These are phyloP conservation scores for Rubia balearica DNA, from an alignment of 305 asterid genomes.

Conservation along the genomic window DNA sequence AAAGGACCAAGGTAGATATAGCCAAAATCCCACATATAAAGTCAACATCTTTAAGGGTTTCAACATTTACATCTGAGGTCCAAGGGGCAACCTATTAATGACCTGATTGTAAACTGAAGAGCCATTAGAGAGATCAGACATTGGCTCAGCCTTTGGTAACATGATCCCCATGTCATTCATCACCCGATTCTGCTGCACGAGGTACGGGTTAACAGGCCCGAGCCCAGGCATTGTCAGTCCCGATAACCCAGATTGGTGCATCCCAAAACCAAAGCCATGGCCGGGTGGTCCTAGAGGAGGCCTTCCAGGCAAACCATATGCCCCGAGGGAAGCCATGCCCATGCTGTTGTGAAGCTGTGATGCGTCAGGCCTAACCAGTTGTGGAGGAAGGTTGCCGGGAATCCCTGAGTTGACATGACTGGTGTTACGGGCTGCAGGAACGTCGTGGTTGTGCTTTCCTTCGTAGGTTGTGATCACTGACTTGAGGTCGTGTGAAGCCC, in stretches of 20 bases:
- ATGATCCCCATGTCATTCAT: constrained; percentile 33
- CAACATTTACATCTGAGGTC: constrained; percentile 55
- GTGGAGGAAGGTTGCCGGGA: constrained; percentile 22
- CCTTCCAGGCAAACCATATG: constrained; percentile 37
- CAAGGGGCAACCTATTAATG: constrained; percentile 61
- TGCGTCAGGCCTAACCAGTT: constrained; percentile 45
- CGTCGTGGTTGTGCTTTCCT: constrained; percentile 93
- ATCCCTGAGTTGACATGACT: constrained; percentile 37
- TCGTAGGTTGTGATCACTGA: constrained; percentile 86
- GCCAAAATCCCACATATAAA: constrained; percentile 5
- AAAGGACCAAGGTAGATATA: not conserved
- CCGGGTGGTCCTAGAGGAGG: constrained; percentile 39
- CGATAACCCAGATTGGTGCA: constrained; percentile 41
- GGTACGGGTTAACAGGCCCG: constrained; percentile 33
- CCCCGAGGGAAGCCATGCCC: constrained; percentile 35
- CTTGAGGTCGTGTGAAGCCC: constrained; percentile 79
- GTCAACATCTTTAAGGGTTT: constrained; percentile 15
- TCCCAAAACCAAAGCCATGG: constrained; percentile 45
- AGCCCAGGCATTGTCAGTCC: constrained; percentile 34
- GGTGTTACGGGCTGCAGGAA: constrained; percentile 72
- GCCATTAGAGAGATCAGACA: constrained; percentile 35
- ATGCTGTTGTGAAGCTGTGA: constrained; percentile 42
- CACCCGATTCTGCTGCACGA: constrained; percentile 40
- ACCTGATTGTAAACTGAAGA: constrained; percentile 58
- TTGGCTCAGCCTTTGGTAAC: constrained; percentile 53